Evolutionary conservation across 768 basidiomycete species (phyloP).

Genomic region (Pseudohyphozyma bogoriensis): DNA sequence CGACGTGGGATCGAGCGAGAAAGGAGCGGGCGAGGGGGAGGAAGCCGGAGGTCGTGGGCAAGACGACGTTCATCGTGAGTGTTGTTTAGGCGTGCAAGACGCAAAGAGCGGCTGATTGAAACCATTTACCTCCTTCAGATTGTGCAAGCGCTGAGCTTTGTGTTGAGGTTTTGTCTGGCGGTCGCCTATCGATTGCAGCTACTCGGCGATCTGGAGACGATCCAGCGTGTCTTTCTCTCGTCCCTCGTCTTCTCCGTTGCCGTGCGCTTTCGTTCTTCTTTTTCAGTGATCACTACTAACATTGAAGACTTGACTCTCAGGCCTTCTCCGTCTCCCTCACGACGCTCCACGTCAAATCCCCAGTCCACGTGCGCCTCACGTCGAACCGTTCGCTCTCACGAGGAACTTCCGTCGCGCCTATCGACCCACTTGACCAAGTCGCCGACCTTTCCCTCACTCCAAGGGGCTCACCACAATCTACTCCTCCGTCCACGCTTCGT

Average conservation of each 20-base stretch:
- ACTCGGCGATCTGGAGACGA: background rate
- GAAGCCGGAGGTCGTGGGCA: background rate
- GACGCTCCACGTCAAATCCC: background rate
- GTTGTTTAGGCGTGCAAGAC: background rate
- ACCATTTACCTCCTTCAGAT: background rate
- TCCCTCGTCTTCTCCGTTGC: background rate
- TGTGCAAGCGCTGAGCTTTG: background rate
- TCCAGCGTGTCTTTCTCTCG: background rate
- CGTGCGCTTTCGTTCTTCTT: background rate
- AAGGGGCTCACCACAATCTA: background rate
- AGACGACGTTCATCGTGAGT: background rate
- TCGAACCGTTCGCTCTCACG: background rate
- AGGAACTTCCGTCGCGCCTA: background rate
- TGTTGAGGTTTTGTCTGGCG: background rate
- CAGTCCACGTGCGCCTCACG: background rate
- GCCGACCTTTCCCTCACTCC: background rate
- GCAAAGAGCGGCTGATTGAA: background rate
- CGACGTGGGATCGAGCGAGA: constrained; percentile 8
- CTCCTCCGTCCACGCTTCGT: constrained; percentile 6
- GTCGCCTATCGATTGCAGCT: background rate
- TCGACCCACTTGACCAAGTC: background rate
- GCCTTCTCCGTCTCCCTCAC: background rate
- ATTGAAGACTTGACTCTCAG: background rate
- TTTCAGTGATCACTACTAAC: background rate
- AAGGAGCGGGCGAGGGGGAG: background rate